Percentiles rank a stretch among this genome's conserved stretches.
phyloP scores from a whole-genome alignment of 257 asterid species.

The Solanum etuberosum region DNA sequence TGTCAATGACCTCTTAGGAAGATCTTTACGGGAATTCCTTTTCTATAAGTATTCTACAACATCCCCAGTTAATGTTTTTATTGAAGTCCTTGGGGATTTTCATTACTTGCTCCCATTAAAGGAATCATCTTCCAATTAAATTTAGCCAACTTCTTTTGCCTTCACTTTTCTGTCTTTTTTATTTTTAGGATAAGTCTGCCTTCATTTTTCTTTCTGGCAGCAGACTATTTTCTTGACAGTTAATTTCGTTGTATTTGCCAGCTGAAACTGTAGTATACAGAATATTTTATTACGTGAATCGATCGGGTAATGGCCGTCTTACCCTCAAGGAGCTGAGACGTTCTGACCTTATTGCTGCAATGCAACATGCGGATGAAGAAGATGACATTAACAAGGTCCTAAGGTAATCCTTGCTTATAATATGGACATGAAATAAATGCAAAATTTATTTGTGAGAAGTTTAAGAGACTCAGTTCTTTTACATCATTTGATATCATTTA shows the following conservation, averaged over 20 bases:
- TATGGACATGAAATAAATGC: background rate
- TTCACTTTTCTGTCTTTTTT: background rate
- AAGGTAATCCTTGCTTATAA: slow-evolving; percentile 38
- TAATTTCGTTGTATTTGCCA: slow-evolving; percentile 50
- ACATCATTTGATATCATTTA: background rate
- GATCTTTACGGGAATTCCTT: background rate
- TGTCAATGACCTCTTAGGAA: background rate
- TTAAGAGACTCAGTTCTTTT: background rate
- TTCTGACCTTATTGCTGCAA: slow-evolving; percentile 77
- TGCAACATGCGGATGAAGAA: slow-evolving; percentile 99
- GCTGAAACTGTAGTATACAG: slow-evolving; percentile 98
- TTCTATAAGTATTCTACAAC: background rate
- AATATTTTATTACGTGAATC: slow-evolving; percentile 94
- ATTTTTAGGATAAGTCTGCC: background rate
- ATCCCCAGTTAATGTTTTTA: background rate
- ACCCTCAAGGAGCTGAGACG: slow-evolving; percentile 92
- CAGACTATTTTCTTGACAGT: slow-evolving; percentile 14
- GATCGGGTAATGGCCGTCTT: slow-evolving; percentile 86
- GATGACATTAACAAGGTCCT: slow-evolving; percentile 97
- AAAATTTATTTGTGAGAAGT: background rate
- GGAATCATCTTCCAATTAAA: background rate
- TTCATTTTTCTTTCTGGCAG: background rate
- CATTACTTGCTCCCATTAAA: background rate
- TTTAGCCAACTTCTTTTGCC: background rate
- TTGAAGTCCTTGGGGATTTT: background rate